These are phyloP conservation scores for Saraca asoca DNA, from an alignment of 331 rosid genomes.

Conservation along the genomic window DNA sequence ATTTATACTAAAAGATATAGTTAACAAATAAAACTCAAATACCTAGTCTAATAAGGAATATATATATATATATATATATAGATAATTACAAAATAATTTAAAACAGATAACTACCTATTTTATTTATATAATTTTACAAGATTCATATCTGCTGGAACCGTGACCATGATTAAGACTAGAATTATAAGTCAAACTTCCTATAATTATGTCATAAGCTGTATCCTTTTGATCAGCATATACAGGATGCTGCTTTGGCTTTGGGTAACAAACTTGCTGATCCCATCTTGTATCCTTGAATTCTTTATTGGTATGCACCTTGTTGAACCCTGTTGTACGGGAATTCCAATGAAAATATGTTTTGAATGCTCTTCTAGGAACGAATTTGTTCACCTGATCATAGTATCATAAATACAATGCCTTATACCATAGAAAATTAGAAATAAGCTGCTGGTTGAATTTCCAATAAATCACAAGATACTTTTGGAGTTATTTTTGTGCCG, in stretches of 20 bases:
- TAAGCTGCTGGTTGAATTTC: neutral
- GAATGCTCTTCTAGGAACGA: neutral
- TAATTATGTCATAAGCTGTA: neutral
- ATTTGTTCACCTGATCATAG: neutral
- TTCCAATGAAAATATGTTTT: neutral
- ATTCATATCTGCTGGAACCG: neutral
- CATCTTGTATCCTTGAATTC: neutral
- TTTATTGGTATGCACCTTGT: neutral
- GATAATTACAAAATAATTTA: no score
- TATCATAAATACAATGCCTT: neutral
- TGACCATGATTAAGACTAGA: neutral
- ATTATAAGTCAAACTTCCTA: neutral
- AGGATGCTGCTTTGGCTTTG: neutral
- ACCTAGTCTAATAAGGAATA: no score
- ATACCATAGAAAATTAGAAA: neutral
- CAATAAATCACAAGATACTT: neutral
- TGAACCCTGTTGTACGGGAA: neutral
- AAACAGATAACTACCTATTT: no score
- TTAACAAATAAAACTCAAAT: no score
- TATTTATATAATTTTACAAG: neutral
- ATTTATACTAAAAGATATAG: no score
- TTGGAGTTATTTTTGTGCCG: neutral
- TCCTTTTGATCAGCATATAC: neutral
- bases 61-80: no score
- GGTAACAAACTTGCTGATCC: neutral